These are phyloP conservation scores for Solanum chacoense DNA, from an alignment of 305 asterid species.

Conservation along the genomic window DNA sequence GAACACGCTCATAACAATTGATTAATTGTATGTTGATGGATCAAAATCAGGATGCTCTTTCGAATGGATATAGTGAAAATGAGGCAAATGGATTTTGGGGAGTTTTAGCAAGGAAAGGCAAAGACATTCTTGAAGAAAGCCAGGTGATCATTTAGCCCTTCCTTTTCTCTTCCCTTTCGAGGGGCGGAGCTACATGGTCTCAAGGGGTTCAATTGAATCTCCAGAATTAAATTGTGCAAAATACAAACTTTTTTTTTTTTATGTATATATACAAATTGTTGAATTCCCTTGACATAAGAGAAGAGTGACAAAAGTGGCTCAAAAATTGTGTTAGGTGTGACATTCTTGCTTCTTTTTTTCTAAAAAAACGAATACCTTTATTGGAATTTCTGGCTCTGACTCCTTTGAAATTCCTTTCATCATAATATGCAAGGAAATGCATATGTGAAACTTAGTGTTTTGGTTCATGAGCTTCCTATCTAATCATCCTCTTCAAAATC, in stretches of 20 bases:
- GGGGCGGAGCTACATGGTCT: background rate
- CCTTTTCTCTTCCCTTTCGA: background rate
- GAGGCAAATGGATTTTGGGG: slow-evolving; percentile 86
- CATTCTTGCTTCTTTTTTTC: background rate
- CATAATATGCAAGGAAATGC: background rate
- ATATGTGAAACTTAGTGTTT: background rate
- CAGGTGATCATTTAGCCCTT: slow-evolving; percentile 19
- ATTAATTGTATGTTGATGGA: background rate
- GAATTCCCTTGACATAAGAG: background rate
- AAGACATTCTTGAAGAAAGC: slow-evolving; percentile 52
- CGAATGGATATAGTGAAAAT: slow-evolving; percentile 48
- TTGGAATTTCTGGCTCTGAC: background rate
- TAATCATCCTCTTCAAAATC: background rate
- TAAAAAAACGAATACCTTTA: background rate
- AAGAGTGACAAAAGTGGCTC: background rate
- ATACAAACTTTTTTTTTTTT: background rate
- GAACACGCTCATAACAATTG: background rate
- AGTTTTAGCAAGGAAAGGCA: slow-evolving; percentile 86
- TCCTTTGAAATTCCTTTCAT: background rate
- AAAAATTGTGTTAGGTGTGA: background rate
- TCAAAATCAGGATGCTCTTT: slow-evolving; percentile 36
- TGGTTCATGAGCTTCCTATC: background rate
- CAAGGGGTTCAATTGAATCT: background rate
- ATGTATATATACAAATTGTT: background rate
- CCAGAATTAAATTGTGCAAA: background rate